Conservation (phyloP, 1,139 yeast species). For the Schizosaccharomyces versatilis region DNA sequence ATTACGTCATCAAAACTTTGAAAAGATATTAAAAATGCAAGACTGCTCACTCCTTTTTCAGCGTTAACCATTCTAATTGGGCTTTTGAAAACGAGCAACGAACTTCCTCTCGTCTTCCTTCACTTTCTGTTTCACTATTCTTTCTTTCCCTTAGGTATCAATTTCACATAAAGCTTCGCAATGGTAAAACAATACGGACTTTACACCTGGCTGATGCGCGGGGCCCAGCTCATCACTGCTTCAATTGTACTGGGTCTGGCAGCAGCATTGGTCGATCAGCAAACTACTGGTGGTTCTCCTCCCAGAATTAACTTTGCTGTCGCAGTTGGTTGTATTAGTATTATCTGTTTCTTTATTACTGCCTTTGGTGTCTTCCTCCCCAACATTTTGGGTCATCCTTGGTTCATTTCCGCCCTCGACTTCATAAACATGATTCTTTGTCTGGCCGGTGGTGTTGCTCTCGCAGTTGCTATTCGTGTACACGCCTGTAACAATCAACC, state of each 20-base stretch:
- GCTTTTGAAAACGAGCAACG: too few relatives aligned
- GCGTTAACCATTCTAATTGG: too few relatives aligned
- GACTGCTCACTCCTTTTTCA: too few relatives aligned
- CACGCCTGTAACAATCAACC: slow-evolving; percentile 59
- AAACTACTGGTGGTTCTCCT: slow-evolving; percentile 27
- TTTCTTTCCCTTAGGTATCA: background rate
- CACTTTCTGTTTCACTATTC: background rate
- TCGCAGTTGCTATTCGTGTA: slow-evolving; percentile 69
- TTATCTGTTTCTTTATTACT: slow-evolving; percentile 59
- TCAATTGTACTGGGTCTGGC: slow-evolving; percentile 64
- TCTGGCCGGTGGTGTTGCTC: slow-evolving; percentile 80
- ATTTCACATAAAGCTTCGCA: background rate
- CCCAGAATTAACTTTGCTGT: slow-evolving; percentile 74
- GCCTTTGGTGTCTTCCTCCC: slow-evolving; percentile 18
- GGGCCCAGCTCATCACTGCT: slow-evolving; percentile 49
- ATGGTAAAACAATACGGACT: slow-evolving; percentile 1
- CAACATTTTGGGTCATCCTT: slow-evolving; percentile 52
- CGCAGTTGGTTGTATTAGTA: slow-evolving; percentile 68
- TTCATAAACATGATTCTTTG: slow-evolving; percentile 77
- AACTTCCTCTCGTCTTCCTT: too few relatives aligned
- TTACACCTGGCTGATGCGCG: slow-evolving; percentile 30
- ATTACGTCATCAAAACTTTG: too few relatives aligned
- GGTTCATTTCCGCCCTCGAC: slow-evolving; percentile 51
- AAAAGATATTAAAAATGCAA: too few relatives aligned
- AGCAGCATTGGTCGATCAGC: slow-evolving; percentile 60